Conservation (phyloP, 495 filamentous ascomycete genomes). For the Trichoderma reesei region DNA sequence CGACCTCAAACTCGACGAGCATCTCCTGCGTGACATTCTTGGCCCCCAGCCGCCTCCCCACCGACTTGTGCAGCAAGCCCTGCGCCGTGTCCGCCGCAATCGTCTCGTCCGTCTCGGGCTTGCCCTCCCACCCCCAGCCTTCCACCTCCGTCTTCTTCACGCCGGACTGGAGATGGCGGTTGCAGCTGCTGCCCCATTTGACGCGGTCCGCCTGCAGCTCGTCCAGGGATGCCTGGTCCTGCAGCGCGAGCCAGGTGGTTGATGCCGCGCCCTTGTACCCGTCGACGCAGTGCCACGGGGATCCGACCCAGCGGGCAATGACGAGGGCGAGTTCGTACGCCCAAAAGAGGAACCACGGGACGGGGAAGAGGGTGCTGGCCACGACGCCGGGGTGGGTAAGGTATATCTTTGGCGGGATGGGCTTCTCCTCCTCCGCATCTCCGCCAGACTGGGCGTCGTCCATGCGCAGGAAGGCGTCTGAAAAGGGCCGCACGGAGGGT, state of each 20-base stretch:
- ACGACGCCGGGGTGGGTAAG: slow-evolving; percentile 82
- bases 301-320: slow-evolving; percentile 66
- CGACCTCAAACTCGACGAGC: slow-evolving; percentile 60
- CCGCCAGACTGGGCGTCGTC: not conserved
- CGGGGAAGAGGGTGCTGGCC: slow-evolving; percentile 65
- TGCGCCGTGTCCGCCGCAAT: slow-evolving; percentile 31
- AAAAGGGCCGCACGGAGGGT: slow-evolving; percentile 50
- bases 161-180: slow-evolving; percentile 45
- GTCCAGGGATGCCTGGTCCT: slow-evolving; percentile 56
- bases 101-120: slow-evolving; percentile 41
- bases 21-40: slow-evolving; percentile 52
- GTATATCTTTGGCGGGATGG: slow-evolving; percentile 50
- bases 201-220: slow-evolving; percentile 40
- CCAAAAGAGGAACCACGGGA: slow-evolving; percentile 54
- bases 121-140: slow-evolving; percentile 76
- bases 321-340: slow-evolving; percentile 55
- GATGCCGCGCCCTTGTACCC: slow-evolving; percentile 70
- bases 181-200: slow-evolving; percentile 78
- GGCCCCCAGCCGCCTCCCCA: slow-evolving; percentile 47
- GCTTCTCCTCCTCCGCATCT: not conserved
- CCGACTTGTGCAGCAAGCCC: slow-evolving; percentile 22
- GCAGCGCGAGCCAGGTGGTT: slow-evolving; percentile 69
- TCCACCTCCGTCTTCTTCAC: slow-evolving; percentile 67
- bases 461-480: slow-evolving; percentile 26
- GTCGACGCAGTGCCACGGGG: slow-evolving; percentile 72